Base-by-base conservation (phyloP, 306 rosid genomes). In the Datisca glomerata region DNA sequence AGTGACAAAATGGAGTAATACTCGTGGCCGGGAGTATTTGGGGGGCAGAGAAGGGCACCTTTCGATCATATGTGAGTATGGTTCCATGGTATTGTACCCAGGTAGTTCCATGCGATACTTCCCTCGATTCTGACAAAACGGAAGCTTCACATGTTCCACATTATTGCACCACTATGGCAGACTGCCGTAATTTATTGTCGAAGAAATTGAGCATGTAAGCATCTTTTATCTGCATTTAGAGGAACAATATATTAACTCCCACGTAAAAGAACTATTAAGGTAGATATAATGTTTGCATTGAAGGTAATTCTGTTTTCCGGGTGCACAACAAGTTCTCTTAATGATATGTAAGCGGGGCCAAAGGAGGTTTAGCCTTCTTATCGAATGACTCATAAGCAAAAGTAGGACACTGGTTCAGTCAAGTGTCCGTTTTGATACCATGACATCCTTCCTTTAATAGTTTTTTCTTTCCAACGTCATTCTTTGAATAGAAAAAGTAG, bases 91-190 rank as follows among this genome's bases (percentile, higher is more conserved):
- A 74, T 80, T 85, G 67, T 71, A 85, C 47, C 53, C 85, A 6
- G 96, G 96, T 37, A 85, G 50, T 47, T 85, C 96, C 93, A 80
- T 77, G 50, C 81, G 66, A 53, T 85, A 85, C 64, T 72, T 66
- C 6, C 96, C 96, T 54, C 52, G 68, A 47, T 80, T 85, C 68
- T 80, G 93, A 65, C 93, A 80, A 50, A 68, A 85, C 1, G 96
- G 96, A 51, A 80, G 76, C 75, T 80, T 63, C 36, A 74, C 79
- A 0, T 72, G 54, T 49, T 80, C 96, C 49, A 65, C 81, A 4
- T 75, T 80, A 8, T 80, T 80, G 82, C 96, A 85, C 96, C 96
- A 85, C 47, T 65, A 69, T 0, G 98, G 98, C 56, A 84, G 67
- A 43, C 80, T 86, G 61, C 86, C 75, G 6, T 75, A 67, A 69